Conservation (phyloP, 768 basidiomycete genomes). For the Phylloporus rhodoxanthus region DNA sequence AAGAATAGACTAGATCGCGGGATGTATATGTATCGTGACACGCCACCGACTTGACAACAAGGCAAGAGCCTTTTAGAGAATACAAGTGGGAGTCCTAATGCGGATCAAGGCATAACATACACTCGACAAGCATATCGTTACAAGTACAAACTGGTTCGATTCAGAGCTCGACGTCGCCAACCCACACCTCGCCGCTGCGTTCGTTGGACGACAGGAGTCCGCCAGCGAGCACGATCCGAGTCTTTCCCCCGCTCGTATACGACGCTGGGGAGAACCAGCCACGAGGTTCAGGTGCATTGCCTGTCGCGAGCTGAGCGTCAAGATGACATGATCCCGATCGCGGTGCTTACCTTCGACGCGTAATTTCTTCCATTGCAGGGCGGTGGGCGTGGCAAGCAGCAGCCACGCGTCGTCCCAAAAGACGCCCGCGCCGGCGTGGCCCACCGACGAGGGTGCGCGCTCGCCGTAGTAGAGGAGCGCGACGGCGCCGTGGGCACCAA, state of each 20-base stretch:
- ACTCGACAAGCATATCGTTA: neutral
- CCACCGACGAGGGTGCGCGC: slow-evolving; percentile 29
- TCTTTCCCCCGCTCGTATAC: slow-evolving; percentile 20
- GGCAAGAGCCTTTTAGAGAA: too few relatives aligned
- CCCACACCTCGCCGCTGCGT: slow-evolving; percentile 38
- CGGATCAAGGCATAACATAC: too few relatives aligned
- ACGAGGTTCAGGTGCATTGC: slow-evolving; percentile 27
- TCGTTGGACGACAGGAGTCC: slow-evolving; percentile 39
- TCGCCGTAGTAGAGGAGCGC: slow-evolving; percentile 37
- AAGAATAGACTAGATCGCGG: too few relatives aligned
- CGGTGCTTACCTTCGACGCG: slow-evolving; percentile 2
- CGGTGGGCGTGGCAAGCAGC: slow-evolving; percentile 15
- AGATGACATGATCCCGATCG: neutral
- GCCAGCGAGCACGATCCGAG: slow-evolving; percentile 33
- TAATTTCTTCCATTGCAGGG: slow-evolving; percentile 27
- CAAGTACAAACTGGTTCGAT: neutral
- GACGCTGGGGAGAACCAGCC: slow-evolving; percentile 40
- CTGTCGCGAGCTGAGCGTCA: neutral
- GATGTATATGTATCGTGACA: too few relatives aligned
- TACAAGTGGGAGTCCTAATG: too few relatives aligned
- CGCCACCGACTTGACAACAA: too few relatives aligned
- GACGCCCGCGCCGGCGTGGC: slow-evolving; percentile 36
- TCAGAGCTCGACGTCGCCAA: slow-evolving; percentile 29
- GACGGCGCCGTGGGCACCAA: slow-evolving; percentile 9
- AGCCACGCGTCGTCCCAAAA: slow-evolving; percentile 39